phyloP scores from a whole-genome alignment of 2,329 filamentous ascomycete species.

The Phialocephala subalpina region DNA sequence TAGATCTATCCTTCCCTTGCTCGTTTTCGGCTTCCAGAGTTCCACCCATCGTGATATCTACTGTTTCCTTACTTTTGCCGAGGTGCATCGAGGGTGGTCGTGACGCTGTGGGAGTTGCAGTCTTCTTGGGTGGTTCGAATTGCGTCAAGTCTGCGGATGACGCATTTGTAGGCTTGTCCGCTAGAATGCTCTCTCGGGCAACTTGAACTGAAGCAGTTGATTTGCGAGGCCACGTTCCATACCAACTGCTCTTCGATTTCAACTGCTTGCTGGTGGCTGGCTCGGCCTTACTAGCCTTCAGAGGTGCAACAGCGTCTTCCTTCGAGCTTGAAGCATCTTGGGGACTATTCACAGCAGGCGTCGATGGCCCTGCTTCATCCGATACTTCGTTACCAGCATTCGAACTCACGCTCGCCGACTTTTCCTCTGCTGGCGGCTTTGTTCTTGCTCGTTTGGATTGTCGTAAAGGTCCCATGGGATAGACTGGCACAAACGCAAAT shows the following conservation, averaged over 20 bases:
- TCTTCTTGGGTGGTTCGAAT: conserved; percentile 40
- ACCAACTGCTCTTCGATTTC: conserved; percentile 59
- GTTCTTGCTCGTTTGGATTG: conserved; percentile 36
- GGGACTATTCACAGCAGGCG: conserved; percentile 12
- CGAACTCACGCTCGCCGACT: conserved; percentile 21
- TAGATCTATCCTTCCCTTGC: conserved; percentile 14
- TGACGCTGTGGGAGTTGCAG: conserved; percentile 27
- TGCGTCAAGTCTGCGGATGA: conserved; percentile 39
- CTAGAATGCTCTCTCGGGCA: conserved; percentile 67
- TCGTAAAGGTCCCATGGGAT: conserved; percentile 40
- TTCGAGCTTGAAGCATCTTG: conserved; percentile 17
- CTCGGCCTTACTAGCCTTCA: conserved; percentile 25
- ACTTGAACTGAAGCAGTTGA: conserved; percentile 66
- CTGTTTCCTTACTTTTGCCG: conserved; percentile 45
- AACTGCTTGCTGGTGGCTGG: conserved; percentile 29
- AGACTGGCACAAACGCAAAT: conserved; percentile 13
- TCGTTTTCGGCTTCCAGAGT: conserved; percentile 28
- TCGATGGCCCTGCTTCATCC: conserved; percentile 21
- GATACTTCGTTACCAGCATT: conserved; percentile 4
- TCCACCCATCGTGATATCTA: conserved; percentile 42
- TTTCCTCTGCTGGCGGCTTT: conserved; percentile 34
- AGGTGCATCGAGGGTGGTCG: conserved; percentile 43
- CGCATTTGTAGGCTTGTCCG: conserved; percentile 48
- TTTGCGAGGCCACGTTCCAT: conserved; percentile 68
- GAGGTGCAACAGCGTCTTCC: conserved; percentile 24